Evolutionary conservation across 225 moss, liverwort and hornwort species (phyloP), one percentile per base, ranked within the genome.

Genomic region (Takakia lepidozioides): DNA sequence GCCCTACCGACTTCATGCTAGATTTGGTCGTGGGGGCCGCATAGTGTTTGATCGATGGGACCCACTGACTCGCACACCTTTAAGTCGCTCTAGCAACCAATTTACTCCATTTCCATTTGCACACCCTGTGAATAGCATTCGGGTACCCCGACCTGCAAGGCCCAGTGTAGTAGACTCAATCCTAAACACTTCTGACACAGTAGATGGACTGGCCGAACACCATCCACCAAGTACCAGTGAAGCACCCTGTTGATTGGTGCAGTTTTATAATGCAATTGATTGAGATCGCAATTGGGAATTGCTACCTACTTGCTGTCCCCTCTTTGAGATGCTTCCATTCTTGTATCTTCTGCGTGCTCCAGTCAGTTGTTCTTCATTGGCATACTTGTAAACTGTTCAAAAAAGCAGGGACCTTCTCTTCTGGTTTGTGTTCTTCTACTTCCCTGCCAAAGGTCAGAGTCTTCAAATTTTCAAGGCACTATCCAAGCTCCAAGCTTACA

Each of bases 1-100:
- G 44, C 70, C 84, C 25, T 83, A 59, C 56, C 72, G 78, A 48
- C 81, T 85, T 45, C 73, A 77, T 49, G 91, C 87, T 65, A 58
- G 98, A 74, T 69, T 91, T 52, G 98, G 98, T 52, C 91, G 98
- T 52, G 98, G 98, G 47, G 98, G 98, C 54, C 98, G 98, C 60
- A 74, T 98, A 63, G 65, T 91, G 80, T 98, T 87, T 79, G 98
- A 98, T 64, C 98, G 98, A 55, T 98, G 98, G 84, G 76, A 85
- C 65, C 73, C 84, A 63, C 59, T 73, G 63, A 89, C 71, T 61
- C 84, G 76, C 54, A 72, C 82, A 17, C 84, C 93, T 46, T 75
- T 88, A 69, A 74, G 65, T 72, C 71, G 77, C 57, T 64, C 76
- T 72, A 72, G 68, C 75, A 65, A 65, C 54, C 72, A 74, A 48